These are phyloP conservation scores for Bryum argenteum DNA, from an alignment of 225 moss, liverwort and hornwort genomes.

Conservation along the genomic window DNA sequence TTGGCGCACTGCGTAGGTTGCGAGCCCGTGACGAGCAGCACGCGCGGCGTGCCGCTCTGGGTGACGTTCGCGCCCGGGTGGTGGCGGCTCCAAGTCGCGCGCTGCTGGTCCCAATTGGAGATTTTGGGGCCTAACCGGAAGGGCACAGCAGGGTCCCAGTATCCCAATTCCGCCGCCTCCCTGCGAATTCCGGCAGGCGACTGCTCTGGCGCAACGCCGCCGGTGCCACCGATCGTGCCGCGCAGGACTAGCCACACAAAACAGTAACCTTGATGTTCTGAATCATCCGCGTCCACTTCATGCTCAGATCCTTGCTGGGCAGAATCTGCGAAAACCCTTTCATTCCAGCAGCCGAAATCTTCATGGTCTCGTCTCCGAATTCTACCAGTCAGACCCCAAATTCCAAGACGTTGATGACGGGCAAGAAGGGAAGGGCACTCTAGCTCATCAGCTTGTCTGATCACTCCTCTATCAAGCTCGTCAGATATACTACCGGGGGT, in stretches of 20 bases:
- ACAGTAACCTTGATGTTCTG: conserved; percentile 26
- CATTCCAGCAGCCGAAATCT: background rate
- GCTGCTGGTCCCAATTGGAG: conserved; percentile 41
- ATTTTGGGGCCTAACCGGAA: conserved; percentile 31
- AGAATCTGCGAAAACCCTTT: conserved; percentile 9
- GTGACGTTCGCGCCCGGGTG: conserved; percentile 25
- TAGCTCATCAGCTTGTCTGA: background rate
- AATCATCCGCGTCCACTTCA: conserved; percentile 8
- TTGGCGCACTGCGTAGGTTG: conserved; percentile 43
- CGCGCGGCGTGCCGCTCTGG: background rate
- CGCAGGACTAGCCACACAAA: conserved; percentile 26
- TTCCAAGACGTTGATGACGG: too few species aligned
- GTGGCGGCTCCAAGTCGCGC: conserved; percentile 25
- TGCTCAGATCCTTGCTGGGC: background rate
- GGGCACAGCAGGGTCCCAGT: conserved; percentile 31
- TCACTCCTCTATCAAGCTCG: too few species aligned
- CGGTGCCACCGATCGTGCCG: background rate
- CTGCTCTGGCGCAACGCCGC: background rate
- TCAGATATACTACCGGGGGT: too few species aligned
- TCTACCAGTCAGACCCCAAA: too few species aligned
- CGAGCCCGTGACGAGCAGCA: conserved; percentile 51
- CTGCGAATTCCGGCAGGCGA: background rate
- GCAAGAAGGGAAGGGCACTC: background rate
- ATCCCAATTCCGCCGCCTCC: background rate
- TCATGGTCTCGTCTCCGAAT: too few species aligned